Percentiles rank a stretch among this genome's conserved stretches.
These are phyloP conservation scores for Telopea speciosissima DNA, from an alignment of 177 flowering plant genomes.

Conservation along the genomic window DNA sequence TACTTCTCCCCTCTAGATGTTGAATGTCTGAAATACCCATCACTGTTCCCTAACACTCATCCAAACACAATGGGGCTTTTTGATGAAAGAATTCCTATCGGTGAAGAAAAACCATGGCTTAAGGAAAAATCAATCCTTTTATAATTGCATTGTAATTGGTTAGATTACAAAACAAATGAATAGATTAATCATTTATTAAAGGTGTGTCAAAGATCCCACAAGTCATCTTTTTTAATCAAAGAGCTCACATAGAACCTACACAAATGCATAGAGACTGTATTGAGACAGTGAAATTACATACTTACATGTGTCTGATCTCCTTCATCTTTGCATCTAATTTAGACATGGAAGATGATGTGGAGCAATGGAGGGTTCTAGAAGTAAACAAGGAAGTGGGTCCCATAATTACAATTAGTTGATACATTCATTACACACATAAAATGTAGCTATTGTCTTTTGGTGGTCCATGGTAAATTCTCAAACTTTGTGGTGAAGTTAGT, in stretches of 20 bases:
- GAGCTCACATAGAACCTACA: not conserved
- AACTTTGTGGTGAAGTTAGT: constrained; percentile 2
- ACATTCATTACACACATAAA: constrained; percentile 1
- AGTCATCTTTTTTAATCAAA: not conserved
- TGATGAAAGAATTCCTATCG: no score
- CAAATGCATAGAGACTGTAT: no score
- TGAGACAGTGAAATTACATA: not conserved
- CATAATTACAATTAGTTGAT: constrained; percentile 5
- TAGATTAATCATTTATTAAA: not conserved
- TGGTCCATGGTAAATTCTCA: constrained; percentile 18
- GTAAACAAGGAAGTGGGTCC: constrained; percentile 19
- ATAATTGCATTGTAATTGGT: not conserved
- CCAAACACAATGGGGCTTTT: no score
- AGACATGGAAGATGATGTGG: not conserved
- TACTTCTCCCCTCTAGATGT: no score
- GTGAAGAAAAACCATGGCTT: no score
- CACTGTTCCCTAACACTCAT: no score
- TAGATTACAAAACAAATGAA: not conserved
- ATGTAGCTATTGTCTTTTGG: constrained; percentile 14
- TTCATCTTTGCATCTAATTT: no score
- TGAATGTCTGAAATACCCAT: no score
- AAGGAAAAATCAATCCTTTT: no score
- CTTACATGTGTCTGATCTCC: no score
- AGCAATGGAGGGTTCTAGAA: constrained; percentile 3
- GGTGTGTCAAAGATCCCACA: not conserved